phyloP scores from a whole-genome alignment of 2,329 filamentous ascomycete genomes.

The Epichloe uncinata region DNA sequence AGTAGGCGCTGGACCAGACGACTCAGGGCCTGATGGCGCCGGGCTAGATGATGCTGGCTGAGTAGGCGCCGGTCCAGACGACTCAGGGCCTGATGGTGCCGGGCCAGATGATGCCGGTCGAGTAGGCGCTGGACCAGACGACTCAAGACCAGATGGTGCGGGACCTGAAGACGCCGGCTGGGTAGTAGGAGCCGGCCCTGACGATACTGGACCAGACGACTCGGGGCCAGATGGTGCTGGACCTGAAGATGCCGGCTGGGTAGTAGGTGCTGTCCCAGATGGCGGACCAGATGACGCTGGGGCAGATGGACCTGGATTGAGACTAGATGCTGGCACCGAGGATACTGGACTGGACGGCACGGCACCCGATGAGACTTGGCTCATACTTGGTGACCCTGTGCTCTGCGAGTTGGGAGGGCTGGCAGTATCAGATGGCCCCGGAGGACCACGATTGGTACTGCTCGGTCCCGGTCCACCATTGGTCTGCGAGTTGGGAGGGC shows the following conservation, averaged over 20 bases:
- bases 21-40: neutral
- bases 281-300: too few species aligned
- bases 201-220: neutral
- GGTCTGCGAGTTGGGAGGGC: neutral
- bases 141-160: neutral
- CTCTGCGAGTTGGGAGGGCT: neutral
- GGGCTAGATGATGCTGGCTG: neutral
- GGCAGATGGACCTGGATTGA: too few species aligned
- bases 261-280: rapidly evolving
- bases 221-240: neutral
- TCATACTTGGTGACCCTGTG: neutral
- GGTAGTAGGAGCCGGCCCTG: neutral
- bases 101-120: neutral
- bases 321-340: too few species aligned
- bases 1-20: too few species aligned
- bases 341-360: neutral
- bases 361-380: neutral
- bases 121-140: neutral
- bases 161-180: too few species aligned
- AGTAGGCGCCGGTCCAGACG: neutral
- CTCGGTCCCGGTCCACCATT: neutral
- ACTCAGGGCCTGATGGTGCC: neutral
- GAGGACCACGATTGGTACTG: neutral
- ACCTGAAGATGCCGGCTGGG: neutral
- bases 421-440: neutral